Percentiles rank a stretch among this genome's conserved stretches.
Conservation (phyloP, 805 yeast genomes). For the Blastobotrys terrestris region DNA sequence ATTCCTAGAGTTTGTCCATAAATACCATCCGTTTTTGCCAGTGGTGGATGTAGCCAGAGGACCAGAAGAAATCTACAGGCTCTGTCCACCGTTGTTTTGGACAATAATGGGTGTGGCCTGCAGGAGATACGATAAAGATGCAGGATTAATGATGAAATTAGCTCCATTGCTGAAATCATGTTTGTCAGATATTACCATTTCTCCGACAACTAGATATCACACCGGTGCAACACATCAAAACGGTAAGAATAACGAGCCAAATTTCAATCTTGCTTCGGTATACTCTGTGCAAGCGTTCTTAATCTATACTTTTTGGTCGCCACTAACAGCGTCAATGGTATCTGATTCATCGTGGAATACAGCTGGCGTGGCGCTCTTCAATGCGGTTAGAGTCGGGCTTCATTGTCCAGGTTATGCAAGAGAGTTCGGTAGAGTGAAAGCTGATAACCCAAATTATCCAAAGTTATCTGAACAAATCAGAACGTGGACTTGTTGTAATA, state of each 20-base stretch:
- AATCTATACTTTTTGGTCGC: conserved; percentile 91
- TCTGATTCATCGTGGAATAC: conserved; percentile 97
- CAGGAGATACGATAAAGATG: conserved; percentile 45
- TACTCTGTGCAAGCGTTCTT: conserved; percentile 91
- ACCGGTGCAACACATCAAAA: conserved; percentile 28
- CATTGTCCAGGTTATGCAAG: conserved; percentile 67
- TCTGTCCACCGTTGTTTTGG: conserved; percentile 92
- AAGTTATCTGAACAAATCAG: conserved; percentile 65
- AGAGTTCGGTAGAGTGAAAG: conserved; percentile 42
- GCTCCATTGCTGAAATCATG: conserved; percentile 69
- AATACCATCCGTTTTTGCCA: conserved; percentile 82
- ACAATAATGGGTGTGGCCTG: conserved; percentile 81
- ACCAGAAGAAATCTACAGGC: conserved; percentile 69
- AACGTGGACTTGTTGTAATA: conserved; percentile 93
- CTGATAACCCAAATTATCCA: conserved; percentile 32
- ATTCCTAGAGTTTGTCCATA: conserved; percentile 61
- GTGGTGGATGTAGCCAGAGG: conserved; percentile 78
- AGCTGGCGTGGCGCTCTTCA: conserved; percentile 86
- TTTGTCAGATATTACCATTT: conserved; percentile 79
- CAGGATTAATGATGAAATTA: conserved; percentile 49
- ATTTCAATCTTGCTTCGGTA: conserved; percentile 82
- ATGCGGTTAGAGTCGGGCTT: conserved; percentile 85
- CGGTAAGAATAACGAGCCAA: conserved; percentile 44
- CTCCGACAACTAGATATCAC: conserved; percentile 75
- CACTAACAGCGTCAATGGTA: conserved; percentile 85